Conservation (phyloP, 1,284 basidiomycete genomes). For the Rhodotorula glutinis region DNA sequence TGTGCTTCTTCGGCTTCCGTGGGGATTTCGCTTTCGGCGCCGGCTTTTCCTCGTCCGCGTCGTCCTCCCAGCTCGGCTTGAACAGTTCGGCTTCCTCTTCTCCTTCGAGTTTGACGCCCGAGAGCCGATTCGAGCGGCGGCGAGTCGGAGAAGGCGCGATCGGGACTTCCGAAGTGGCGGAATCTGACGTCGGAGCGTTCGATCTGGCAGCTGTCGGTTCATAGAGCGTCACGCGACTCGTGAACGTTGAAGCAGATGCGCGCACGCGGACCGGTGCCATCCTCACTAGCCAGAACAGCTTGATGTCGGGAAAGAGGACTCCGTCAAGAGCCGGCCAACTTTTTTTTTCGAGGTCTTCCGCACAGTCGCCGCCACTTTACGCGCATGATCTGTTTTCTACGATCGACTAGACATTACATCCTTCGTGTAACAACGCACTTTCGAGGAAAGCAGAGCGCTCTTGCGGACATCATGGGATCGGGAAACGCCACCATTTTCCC, state of each 20-base stretch:
- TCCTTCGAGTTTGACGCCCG: not conserved
- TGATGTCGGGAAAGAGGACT: not conserved
- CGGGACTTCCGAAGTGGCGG: not conserved
- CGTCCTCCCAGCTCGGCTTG: not conserved
- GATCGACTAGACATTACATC: too few species aligned
- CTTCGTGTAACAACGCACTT: too few species aligned
- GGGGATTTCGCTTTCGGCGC: constrained; percentile 8
- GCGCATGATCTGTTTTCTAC: too few species aligned
- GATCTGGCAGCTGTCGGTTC: constrained; percentile 2
- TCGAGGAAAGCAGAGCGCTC: too few species aligned
- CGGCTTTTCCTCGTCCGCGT: not conserved
- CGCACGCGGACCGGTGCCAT: constrained; percentile 15
- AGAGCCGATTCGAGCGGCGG: not conserved
- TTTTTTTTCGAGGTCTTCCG: too few species aligned
- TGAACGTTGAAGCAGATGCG: constrained; percentile 29
- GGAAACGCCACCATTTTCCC: too few species aligned
- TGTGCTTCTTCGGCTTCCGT: constrained; percentile 55
- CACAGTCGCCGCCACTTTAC: too few species aligned
- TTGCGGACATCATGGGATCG: too few species aligned
- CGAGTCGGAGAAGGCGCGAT: constrained; percentile 2
- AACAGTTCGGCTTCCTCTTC: not conserved
- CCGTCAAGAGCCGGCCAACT: too few species aligned
- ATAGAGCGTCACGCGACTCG: constrained; percentile 38
- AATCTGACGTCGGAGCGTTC: too few species aligned
- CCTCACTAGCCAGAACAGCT: not conserved